Evolutionary conservation across 1,139 yeast species (phyloP).

Genomic region (Candida albicans): DNA sequence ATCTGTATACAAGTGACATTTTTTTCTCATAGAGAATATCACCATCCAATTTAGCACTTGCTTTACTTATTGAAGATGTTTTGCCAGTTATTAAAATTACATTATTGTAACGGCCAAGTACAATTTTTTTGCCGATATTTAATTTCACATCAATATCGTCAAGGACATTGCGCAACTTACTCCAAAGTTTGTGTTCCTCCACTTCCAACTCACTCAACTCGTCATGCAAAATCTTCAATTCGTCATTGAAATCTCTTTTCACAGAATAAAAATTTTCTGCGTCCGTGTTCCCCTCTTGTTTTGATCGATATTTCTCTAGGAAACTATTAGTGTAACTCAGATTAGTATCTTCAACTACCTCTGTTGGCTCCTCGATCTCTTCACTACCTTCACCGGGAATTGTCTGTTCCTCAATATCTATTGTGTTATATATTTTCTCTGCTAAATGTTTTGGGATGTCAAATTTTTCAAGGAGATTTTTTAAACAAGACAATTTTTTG

Average conservation of each 20-base stretch:
- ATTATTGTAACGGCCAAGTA: conserved; percentile 33
- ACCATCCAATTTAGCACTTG: conserved; percentile 15
- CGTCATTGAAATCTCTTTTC: conserved; percentile 27
- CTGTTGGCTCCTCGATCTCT: conserved; percentile 11
- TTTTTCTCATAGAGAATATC: conserved; percentile 32
- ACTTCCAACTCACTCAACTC: conserved; percentile 29
- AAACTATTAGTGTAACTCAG: conserved; percentile 14
- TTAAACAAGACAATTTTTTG: conserved; percentile 13
- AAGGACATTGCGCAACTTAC: conserved; percentile 21
- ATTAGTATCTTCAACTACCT: neutral
- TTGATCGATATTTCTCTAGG: conserved; percentile 21
- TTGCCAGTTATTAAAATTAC: conserved; percentile 38
- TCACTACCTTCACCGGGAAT: conserved; percentile 11
- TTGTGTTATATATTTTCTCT: conserved; percentile 26
- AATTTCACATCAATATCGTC: conserved; percentile 31
- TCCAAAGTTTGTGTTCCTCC: conserved; percentile 25
- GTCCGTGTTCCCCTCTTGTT: conserved; percentile 4
- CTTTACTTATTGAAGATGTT: conserved; percentile 25
- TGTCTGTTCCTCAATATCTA: conserved; percentile 19
- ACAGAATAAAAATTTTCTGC: conserved; percentile 20
- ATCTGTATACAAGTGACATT: conserved; percentile 30
- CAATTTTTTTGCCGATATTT: conserved; percentile 26
- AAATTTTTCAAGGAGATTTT: conserved; percentile 24
- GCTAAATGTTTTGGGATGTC: conserved; percentile 32
- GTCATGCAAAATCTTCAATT: conserved; percentile 30